A percentile compares a stretch with the other conserved stretches of the same genome.
Conservation (phyloP, 257 asterid species). For the Asclepias syriaca region DNA sequence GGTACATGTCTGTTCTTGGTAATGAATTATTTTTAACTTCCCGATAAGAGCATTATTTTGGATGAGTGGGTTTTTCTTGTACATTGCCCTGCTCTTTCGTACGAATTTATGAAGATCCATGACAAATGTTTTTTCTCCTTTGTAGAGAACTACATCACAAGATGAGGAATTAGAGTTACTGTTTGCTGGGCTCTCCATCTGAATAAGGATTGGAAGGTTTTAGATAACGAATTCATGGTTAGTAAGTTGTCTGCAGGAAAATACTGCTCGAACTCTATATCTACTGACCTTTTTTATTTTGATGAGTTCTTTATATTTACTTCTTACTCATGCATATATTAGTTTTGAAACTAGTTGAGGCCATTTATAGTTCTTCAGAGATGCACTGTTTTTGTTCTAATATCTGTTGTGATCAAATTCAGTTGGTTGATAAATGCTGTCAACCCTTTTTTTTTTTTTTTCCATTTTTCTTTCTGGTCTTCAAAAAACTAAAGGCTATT, state of each 20-base stretch:
- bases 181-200: slow-evolving; percentile 69
- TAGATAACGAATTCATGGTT: not conserved
- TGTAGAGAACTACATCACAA: slow-evolving; percentile 65
- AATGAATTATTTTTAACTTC: not conserved
- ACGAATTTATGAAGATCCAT: not conserved
- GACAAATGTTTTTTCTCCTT: slow-evolving; percentile 10
- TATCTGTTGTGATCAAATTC: not conserved
- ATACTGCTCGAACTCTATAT: not conserved
- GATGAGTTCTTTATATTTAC: not conserved
- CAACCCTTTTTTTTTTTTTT: not conserved
- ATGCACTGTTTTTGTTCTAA: not conserved
- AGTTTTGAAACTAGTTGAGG: not conserved
- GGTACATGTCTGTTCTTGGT: not conserved
- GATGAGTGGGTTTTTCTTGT: not conserved
- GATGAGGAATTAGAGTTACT: slow-evolving; percentile 80
- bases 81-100: not conserved
- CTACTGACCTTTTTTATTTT: not conserved
- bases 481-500: not conserved
- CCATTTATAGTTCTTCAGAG: not conserved
- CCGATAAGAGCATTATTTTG: not conserved
- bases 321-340: not conserved
- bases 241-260: slow-evolving; percentile 1
- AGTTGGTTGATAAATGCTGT: not conserved
- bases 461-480: not conserved
- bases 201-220: slow-evolving; percentile 15